A percentile compares a stretch with the other conserved stretches of the same genome.
Conservation (phyloP, 805 yeast genomes). For the Suhomyces prunicola region DNA sequence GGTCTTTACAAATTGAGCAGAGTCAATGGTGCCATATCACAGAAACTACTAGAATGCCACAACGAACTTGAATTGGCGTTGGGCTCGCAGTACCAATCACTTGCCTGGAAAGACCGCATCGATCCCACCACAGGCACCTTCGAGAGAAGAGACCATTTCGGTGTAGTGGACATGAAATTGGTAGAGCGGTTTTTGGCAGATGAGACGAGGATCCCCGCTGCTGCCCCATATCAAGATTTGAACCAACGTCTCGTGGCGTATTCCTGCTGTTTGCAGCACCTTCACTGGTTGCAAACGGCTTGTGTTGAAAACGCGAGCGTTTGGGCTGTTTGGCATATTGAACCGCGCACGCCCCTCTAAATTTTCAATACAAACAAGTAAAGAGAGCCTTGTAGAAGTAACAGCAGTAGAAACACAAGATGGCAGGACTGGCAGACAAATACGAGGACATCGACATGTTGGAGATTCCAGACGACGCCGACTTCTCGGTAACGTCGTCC, state of each 20-base stretch:
- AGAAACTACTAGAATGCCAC: neutral
- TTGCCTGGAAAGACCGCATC: neutral
- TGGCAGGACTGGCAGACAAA: slow-evolving; percentile 1
- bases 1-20: slow-evolving; percentile 17
- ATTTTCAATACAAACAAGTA: neutral
- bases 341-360: slow-evolving; percentile 1
- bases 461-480: slow-evolving; percentile 37
- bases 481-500: slow-evolving; percentile 11
- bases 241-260: neutral
- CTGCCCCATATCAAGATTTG: neutral
- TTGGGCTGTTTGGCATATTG: neutral
- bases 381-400: neutral
- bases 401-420: neutral
- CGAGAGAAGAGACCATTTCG: neutral
- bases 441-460: slow-evolving; percentile 43
- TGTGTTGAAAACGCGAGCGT: neutral
- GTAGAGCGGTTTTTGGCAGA: neutral
- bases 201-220: neutral
- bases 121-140: neutral
- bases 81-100: neutral
- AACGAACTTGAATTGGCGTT: neutral
- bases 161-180: neutral
- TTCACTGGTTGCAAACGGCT: neutral
- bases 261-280: neutral
- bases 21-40: neutral